Base-by-base conservation (phyloP, 1,139 yeast genomes). In the Hanseniaspora uvarum region DNA sequence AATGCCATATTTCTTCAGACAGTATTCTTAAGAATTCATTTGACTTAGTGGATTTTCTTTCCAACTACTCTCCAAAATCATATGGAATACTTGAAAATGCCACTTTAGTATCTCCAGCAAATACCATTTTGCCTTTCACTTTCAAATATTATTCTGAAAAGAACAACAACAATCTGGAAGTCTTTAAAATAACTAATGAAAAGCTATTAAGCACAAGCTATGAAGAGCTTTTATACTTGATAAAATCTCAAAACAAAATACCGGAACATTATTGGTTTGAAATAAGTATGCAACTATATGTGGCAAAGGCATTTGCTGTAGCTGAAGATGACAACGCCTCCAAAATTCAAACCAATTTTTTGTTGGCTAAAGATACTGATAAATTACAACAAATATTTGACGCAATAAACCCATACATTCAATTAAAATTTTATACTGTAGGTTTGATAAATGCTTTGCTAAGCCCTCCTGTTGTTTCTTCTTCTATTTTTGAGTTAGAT, bases 401-500 rank as follows among this genome's bases (percentile, higher is more conserved):
- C 5, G 31, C 34, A 10, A 26, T 53, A 7, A 30, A 76, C 49
- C 72, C 78, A 55, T 70, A 89, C 37, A 73, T 84, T 12, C 75
- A 77, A 40, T 73, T 81, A 56, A 87, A 86, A 65, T 78, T 85
- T 60, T 71, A 78, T 53, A 80, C 95, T 0, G 72, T 84, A 41
- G 85, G 86, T 0, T 76, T 81, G 59, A 71, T 79, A 53, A 78
- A 80, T 52, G 78, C 80, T 41, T 75, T 76, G 41, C 70, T 68
- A 53, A 63, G 67, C 10, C 75, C 75, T 26, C 69, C 70, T 28
- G 72, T 69, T 43, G 77, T 85, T 23, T 78, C 84, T 4, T 74
- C 86, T 11, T 74, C 79, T 55, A 72, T 88, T 21, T 80, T 86
- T 61, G 88, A 84, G 58, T 72, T 81, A 2, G 89, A 86, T 60